Evolutionary conservation across 208 protist species (phyloP), one percentile per base, ranked within the genome.

Genomic region (Trypanosoma cruzi): DNA sequence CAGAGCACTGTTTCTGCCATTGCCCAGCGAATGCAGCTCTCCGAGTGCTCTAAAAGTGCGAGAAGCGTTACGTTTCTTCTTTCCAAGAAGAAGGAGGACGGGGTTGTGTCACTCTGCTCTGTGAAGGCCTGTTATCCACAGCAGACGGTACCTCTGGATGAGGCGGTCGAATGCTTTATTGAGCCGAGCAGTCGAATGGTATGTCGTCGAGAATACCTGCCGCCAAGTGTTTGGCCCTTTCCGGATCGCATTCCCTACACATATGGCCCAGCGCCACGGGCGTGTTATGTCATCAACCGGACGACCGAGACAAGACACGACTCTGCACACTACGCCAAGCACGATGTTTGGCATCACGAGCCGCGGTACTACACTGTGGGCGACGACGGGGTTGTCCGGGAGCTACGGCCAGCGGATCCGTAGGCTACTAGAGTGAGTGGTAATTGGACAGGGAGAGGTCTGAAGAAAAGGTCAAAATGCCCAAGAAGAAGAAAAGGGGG

Each of bases 181-280:
- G 68, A 83, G 53, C 29, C 58, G 6, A 50, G 58, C 31, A 68
- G 64, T 20, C 73, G 58, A 22, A 44, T 37, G 18, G 73, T 76
- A 8, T 83, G 78, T 49, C 68, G 69, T 16, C 66, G 72, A 36
- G 71, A 83, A 61, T 83, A 83, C 42, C 37, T 75, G 54, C 68
- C 67, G 5, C 66, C 77, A 0, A 67, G 59, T 44, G 73, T 76
- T 18, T 85, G 80, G 80, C 74, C 80, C 6, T 77, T 66, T 44
- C 48, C 56, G 0, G 71, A 85, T 46, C 80, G 80, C 34, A 81
- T 85, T 65, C 80, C 80, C 4, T 82, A 78, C 49, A 82, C 75
- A 4, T 85, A 57, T 26, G 68, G 28, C 37, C 50, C 75, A 46
- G n/a, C 46, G n/a, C 68, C 66, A 20, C 46, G 48, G 54, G 29